phyloP scores from a whole-genome alignment of 1,139 yeast species.

The Saccharomyces hybrid region DNA sequence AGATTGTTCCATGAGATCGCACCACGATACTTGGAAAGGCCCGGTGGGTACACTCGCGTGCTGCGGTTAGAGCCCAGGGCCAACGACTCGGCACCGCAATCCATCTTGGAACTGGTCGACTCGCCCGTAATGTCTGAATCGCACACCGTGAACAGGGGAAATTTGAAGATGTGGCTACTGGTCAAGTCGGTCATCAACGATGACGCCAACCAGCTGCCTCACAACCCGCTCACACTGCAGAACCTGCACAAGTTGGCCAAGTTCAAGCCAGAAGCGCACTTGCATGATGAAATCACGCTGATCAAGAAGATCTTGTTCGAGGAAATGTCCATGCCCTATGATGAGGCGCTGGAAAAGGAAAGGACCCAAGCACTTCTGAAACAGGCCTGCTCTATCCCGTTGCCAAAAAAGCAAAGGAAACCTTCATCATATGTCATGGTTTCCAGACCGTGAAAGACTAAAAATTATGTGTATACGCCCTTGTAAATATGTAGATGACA shows the following conservation, averaged over 20 bases:
- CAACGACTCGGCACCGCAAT: constrained; percentile 89
- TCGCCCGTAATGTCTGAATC: constrained; percentile 36
- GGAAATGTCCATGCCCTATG: not conserved
- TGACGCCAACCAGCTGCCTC: constrained; percentile 11
- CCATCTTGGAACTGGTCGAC: constrained; percentile 82
- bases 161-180: constrained; percentile 30
- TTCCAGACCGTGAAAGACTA: not conserved
- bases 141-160: constrained; percentile 22
- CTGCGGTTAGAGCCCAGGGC: constrained; percentile 77
- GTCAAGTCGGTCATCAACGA: constrained; percentile 23
- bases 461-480: not conserved
- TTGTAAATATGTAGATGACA: constrained; percentile 1
- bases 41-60: constrained; percentile 82
- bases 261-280: constrained; percentile 9
- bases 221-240: constrained; percentile 18
- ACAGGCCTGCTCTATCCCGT: not conserved
- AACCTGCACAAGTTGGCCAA: constrained; percentile 22
- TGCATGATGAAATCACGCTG: not conserved
- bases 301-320: not conserved
- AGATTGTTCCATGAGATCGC: constrained; percentile 61
- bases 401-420: not conserved
- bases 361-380: not conserved
- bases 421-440: not conserved
- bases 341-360: not conserved
- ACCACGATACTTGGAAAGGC: constrained; percentile 53